A percentile compares a stretch with the other conserved stretches of the same genome.
Evolutionary conservation across 768 basidiomycete species (phyloP).

Genomic region (Panaeolus cyanescens): DNA sequence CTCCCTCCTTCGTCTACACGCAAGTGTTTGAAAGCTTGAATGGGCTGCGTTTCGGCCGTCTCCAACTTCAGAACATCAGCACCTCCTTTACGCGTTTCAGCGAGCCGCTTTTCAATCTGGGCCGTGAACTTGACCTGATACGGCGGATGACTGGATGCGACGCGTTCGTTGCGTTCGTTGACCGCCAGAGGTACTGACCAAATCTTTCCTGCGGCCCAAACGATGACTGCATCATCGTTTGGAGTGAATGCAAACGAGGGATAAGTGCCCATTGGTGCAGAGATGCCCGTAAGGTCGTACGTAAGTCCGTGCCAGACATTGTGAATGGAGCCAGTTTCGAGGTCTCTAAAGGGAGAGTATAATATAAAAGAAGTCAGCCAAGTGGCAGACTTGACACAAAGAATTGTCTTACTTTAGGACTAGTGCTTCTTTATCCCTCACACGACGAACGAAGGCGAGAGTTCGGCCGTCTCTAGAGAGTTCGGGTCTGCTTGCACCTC

Average conservation of each 20-base stretch:
- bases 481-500: conserved; percentile 75
- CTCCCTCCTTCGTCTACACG: conserved; percentile 55
- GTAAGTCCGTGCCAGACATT: conserved; percentile 70
- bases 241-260: conserved; percentile 75
- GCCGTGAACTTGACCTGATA: conserved; percentile 59
- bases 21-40: conserved; percentile 65
- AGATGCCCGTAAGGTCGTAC: conserved; percentile 64
- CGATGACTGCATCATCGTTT: conserved; percentile 57
- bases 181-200: conserved; percentile 56
- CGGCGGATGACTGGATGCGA: conserved; percentile 40
- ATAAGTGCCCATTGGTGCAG: conserved; percentile 80
- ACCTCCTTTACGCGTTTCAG: conserved; percentile 56
- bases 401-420: conserved; percentile 59
- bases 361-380: background rate
- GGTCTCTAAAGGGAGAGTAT: conserved; percentile 62
- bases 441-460: conserved; percentile 73
- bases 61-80: conserved; percentile 55
- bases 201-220: conserved; percentile 77
- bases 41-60: conserved; percentile 52
- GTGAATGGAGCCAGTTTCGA: conserved; percentile 64
- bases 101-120: conserved; percentile 62
- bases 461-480: conserved; percentile 69
- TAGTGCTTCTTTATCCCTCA: conserved; percentile 71
- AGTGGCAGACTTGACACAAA: background rate
- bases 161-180: conserved; percentile 56